phyloP scores from a whole-genome alignment of 345 rosid genomes.

The Kernera saxatilis region DNA sequence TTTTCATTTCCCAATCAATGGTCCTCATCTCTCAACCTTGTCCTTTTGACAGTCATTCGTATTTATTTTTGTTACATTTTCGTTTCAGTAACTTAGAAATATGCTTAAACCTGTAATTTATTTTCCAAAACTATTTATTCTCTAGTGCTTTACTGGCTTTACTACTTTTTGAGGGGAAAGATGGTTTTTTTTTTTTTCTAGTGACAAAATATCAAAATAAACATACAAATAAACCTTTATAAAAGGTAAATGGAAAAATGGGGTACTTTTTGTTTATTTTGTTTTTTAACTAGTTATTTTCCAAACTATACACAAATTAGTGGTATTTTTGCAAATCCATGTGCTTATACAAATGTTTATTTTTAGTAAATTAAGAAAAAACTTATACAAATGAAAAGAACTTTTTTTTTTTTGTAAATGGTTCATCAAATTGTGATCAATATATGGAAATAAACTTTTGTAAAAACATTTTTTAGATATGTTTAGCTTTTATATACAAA shows the following conservation, averaged over 20 bases:
- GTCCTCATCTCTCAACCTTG: neutral
- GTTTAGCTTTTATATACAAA: neutral
- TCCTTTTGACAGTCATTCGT: neutral
- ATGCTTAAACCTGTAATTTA: too few species aligned
- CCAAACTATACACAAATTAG: too few species aligned
- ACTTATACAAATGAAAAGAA: neutral
- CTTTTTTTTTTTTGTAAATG: neutral
- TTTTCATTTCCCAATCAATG: neutral
- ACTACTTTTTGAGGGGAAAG: too few species aligned
- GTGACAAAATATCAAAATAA: too few species aligned
- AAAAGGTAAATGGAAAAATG: too few species aligned
- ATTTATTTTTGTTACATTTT: too few species aligned
- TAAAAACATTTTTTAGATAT: neutral
- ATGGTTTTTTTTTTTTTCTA: too few species aligned
- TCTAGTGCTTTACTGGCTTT: too few species aligned
- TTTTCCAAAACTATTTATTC: too few species aligned
- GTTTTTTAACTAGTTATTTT: neutral
- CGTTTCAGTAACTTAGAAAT: too few species aligned
- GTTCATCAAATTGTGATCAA: neutral
- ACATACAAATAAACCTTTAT: too few species aligned
- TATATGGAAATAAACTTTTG: neutral
- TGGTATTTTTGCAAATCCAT: too few species aligned
- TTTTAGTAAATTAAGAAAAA: neutral
- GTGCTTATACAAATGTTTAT: neutral
- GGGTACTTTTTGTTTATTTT: conserved; percentile 10